Base-by-base conservation (phyloP, 2,329 filamentous ascomycete genomes). In the Drechslera avenae region DNA sequence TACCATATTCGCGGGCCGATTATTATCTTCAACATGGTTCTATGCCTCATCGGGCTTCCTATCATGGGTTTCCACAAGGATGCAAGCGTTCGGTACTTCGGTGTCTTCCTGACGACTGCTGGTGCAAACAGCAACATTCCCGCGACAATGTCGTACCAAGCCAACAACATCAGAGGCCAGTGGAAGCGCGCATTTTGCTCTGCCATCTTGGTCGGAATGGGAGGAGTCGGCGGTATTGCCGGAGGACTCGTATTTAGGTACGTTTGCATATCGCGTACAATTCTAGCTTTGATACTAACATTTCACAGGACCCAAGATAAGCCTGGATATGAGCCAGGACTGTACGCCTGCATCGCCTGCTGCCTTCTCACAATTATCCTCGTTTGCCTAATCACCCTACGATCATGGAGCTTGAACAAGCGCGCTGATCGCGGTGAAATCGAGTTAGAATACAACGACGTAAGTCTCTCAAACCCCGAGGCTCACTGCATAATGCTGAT, bases 141-240 rank as follows among this genome's bases (percentile, higher is more conserved):
- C 0, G 80, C 85, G 1, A 79, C 84, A 37, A 84, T 95, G 77
- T 83, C 89, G 0, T 94, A 90, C 76, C 90, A 93, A 76, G 89
- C 89, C 34, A 94, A 93, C 75, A 95, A 95, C 73, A 87, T 95
- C 66, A 86, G 89, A 45, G 90, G 90, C 0, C 90, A 94, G 75
- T 95, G 90, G 89, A 95, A 93, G 77, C 84, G 91, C 39, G 90
- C 90, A 1, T 86, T 94, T 60, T 87, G 85, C 69, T 89, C 85
- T 52, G 88, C 90, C 2, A 87, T 86, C 0, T 81, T 93, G 2
- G 87, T 94, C 3, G 88, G 87, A 1, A 84, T 89, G 41, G 89
- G 89, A 6, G 89, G 88, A 2, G 78, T 95, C 19, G 90, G 90
- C 31, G 90, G 90, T 28, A 94, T 94, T 56, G 83, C 84, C 1